Evolutionary conservation across 2,329 filamentous ascomycete genomes (phyloP).

Genomic region (Cercospora citrullina): DNA sequence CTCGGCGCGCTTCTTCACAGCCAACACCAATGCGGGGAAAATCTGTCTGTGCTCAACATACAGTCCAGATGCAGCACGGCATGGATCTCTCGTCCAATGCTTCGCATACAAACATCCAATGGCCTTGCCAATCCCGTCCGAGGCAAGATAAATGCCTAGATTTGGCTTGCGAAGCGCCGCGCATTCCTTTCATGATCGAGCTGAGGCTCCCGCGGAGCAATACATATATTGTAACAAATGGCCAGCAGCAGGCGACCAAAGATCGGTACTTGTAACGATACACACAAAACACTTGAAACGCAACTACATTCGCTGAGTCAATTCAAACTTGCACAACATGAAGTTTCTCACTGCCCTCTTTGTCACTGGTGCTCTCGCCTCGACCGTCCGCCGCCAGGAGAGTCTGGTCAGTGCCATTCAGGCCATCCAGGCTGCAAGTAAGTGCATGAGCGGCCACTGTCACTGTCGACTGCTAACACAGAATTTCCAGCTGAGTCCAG

Average conservation of each 20-base stretch:
- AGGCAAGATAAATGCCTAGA: neutral
- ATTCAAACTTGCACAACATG: neutral
- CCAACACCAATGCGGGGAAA: neutral
- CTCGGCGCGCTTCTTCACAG: neutral
- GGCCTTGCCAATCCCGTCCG: neutral
- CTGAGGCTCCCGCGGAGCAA: neutral
- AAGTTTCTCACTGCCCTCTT: neutral
- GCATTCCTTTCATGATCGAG: neutral
- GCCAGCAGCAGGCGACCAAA: neutral
- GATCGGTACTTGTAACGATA: neutral
- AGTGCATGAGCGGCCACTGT: neutral
- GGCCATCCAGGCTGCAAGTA: neutral
- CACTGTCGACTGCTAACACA: neutral
- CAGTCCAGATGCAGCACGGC: neutral
- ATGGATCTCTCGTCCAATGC: neutral
- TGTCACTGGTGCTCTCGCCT: neutral
- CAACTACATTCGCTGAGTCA: neutral
- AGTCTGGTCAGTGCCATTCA: neutral
- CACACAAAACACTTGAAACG: neutral
- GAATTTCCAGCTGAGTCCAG: neutral
- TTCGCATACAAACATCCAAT: neutral
- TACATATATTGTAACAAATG: neutral
- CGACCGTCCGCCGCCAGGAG: neutral
- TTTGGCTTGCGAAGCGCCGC: neutral
- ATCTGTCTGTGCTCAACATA: neutral